Percentiles rank a stretch among this genome's conserved stretches.
Conservation (phyloP, 1,284 basidiomycete species). For the Inonotus obliquus region DNA sequence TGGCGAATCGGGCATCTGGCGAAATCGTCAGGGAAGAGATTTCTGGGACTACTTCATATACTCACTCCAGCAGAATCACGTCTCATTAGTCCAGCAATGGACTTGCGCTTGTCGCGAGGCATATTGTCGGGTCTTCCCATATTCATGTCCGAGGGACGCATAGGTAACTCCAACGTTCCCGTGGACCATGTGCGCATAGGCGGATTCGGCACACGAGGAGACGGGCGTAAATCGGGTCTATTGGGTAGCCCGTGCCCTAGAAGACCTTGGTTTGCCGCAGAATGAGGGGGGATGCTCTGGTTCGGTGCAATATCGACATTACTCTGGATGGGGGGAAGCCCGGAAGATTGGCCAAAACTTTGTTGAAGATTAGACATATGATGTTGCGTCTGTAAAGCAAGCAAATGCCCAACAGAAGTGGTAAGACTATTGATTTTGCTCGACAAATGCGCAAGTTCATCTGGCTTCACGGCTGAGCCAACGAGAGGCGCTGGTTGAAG, state of each 20-base stretch:
- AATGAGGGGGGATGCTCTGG: slow-evolving; percentile 35
- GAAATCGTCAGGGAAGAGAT: background rate
- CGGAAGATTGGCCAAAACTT: slow-evolving; percentile 32
- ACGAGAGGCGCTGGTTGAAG: slow-evolving; percentile 63
- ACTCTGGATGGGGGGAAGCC: slow-evolving; percentile 31
- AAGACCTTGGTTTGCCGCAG: slow-evolving; percentile 35
- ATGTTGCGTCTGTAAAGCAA: slow-evolving; percentile 71
- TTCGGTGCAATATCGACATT: slow-evolving; percentile 34
- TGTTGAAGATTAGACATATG: slow-evolving; percentile 44
- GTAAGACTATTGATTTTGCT: slow-evolving; percentile 79
- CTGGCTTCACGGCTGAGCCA: slow-evolving; percentile 39
- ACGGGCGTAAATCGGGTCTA: slow-evolving; percentile 52
- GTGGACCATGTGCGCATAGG: slow-evolving; percentile 80
- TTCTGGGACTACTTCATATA: slow-evolving; percentile 19
- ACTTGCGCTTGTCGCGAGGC: slow-evolving; percentile 67
- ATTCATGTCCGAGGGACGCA: slow-evolving; percentile 45
- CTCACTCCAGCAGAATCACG: slow-evolving; percentile 73
- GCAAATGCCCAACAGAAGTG: slow-evolving; percentile 81
- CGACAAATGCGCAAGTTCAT: slow-evolving; percentile 74
- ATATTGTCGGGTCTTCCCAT: slow-evolving; percentile 25
- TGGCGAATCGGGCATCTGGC: slow-evolving; percentile 46
- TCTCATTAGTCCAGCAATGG: slow-evolving; percentile 60
- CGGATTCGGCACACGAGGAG: slow-evolving; percentile 56
- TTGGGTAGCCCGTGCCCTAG: slow-evolving; percentile 55
- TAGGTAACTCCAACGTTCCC: slow-evolving; percentile 66